Evolutionary conservation across 108 stramenopile genomes (phyloP), one percentile per base, ranked within the genome.

Genomic region (Fragilaria crotonensis): DNA sequence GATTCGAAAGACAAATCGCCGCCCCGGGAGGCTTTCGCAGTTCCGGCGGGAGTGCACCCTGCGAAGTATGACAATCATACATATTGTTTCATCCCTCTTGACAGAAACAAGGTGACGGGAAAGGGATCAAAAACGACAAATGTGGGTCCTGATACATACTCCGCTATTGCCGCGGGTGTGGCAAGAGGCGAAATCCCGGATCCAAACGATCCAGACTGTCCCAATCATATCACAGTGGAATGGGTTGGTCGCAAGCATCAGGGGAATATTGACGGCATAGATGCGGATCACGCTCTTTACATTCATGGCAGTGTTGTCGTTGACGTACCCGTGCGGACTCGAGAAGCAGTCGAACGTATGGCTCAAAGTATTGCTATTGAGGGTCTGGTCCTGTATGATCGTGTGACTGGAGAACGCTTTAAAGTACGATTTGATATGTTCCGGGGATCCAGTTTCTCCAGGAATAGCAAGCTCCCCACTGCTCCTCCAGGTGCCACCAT

Each of bases 391-490:
- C 25, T 49, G 21, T 23, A 49, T 4, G 48, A 49, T 17, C 48
- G 17, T 23, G 17, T 23, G 25, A 9, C 48, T 11, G 48, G 48
- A 49, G 48, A 49, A 49, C 4, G 48, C 21, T 49, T 49, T 17
- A 49, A 49, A 17, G 22, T 49, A 23, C 48, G 48, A 4, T 49
- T 49, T 49, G 48, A 49, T 49, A 49, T 49, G 48, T 4, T 49
- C n/a, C n/a, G n/a, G n/a, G n/a, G n/a, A n/a, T n/a, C n/a, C n/a
- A n/a, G n/a, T n/a, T n/a, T n/a, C n/a, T n/a, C n/a, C n/a, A n/a
- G n/a, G n/a, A n/a, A n/a, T n/a, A n/a, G n/a, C n/a, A n/a, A n/a
- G n/a, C n/a, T n/a, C n/a, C n/a, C n/a, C n/a, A n/a, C n/a, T n/a
- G n/a, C n/a, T n/a, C n/a, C n/a, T n/a, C n/a, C n/a, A n/a, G n/a